These are phyloP conservation scores for Priceomyces carsonii DNA, from an alignment of 805 yeast species.

Conservation along the genomic window DNA sequence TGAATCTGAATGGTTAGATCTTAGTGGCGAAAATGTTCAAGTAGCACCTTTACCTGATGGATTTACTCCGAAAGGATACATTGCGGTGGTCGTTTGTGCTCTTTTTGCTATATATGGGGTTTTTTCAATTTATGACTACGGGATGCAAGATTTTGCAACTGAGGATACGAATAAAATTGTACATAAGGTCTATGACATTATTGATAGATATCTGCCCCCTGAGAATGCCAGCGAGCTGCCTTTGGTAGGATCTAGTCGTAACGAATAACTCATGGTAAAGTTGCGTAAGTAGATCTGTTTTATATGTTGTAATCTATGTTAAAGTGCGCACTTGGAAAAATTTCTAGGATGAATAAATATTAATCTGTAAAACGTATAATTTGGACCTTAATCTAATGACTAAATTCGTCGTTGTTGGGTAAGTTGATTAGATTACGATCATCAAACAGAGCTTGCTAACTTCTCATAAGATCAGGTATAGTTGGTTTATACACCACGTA, in stretches of 20 bases:
- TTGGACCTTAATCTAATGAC: conserved; percentile 12
- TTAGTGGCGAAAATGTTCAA: conserved; percentile 62
- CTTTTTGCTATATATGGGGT: conserved; percentile 61
- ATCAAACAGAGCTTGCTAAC: conserved; percentile 50
- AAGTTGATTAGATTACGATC: conserved; percentile 13
- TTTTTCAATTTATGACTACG: conserved; percentile 58
- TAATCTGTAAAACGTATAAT: too few species aligned
- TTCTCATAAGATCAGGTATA: conserved; percentile 17
- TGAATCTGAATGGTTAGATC: conserved; percentile 50
- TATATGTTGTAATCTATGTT: too few species aligned
- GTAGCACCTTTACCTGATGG: conserved; percentile 66
- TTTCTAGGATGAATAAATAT: too few species aligned
- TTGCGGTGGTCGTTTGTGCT: conserved; percentile 58
- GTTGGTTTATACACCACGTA: conserved; percentile 8
- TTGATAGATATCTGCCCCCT: conserved; percentile 30
- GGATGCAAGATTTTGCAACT: conserved; percentile 59
- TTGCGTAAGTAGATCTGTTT: too few species aligned
- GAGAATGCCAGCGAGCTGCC: too few species aligned
- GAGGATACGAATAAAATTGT: conserved; percentile 50
- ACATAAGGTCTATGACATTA: conserved; percentile 28
- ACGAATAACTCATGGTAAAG: too few species aligned
- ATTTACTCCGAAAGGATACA: conserved; percentile 68
- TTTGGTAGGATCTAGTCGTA: too few species aligned
- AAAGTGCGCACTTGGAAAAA: too few species aligned
- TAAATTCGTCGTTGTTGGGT: conserved; percentile 31